Evolutionary conservation across 345 rosid species (phyloP).

Genomic region (Cardiospermum halicacabum): DNA sequence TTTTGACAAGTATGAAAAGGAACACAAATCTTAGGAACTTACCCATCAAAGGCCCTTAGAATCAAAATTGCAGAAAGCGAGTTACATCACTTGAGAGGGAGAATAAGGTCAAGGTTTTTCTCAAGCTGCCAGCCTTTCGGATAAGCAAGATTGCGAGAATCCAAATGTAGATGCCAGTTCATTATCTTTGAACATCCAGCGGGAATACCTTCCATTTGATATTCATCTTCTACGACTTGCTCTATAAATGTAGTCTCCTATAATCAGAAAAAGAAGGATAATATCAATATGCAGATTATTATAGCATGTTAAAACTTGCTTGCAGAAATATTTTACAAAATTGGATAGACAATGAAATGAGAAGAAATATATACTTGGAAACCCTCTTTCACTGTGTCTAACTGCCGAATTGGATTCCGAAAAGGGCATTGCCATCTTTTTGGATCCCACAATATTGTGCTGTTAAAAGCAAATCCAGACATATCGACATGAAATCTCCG

Average conservation of each 20-base stretch:
- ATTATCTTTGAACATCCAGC: constrained; percentile 63
- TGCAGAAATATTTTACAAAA: not conserved
- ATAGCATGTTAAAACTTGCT: not conserved
- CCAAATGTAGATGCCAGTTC: constrained; percentile 95
- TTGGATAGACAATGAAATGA: not conserved
- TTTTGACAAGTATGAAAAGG: not conserved
- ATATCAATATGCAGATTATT: not conserved
- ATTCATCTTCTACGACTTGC: constrained; percentile 88
- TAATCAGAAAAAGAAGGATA: constrained; percentile 5
- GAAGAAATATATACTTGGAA: constrained; percentile 64
- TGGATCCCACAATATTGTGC: constrained; percentile 89
- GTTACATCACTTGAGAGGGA: constrained; percentile 38
- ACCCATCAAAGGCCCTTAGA: constrained; percentile 19
- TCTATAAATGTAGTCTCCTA: constrained; percentile 93
- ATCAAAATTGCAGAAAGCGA: constrained; percentile 18
- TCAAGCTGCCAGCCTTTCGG: constrained; percentile 72
- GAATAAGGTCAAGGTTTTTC: constrained; percentile 56
- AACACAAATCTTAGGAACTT: constrained; percentile 9
- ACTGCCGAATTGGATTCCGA: constrained; percentile 55
- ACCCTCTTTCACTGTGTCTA: constrained; percentile 83
- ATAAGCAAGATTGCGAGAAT: constrained; percentile 44
- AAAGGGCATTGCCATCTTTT: constrained; percentile 64
- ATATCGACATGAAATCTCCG: constrained; percentile 93
- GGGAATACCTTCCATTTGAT: constrained; percentile 83
- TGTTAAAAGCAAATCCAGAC: constrained; percentile 96